Conservation (phyloP, 352 stramenopile species). For the Discostella stelligera region DNA sequence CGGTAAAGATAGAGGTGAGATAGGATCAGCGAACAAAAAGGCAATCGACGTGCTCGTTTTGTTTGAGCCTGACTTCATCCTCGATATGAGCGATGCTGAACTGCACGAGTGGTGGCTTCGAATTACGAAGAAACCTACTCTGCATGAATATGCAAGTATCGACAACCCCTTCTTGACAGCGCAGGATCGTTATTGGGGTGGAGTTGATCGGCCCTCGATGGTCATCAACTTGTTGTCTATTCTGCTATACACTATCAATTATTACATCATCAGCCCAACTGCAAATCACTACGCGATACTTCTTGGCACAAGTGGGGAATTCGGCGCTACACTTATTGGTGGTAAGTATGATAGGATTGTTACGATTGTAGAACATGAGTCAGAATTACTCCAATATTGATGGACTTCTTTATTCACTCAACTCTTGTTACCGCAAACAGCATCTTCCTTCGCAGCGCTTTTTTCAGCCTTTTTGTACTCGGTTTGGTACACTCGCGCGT, state of each 20-base stretch:
- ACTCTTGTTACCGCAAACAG: slow-evolving; percentile 27
- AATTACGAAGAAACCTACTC: slow-evolving; percentile 16
- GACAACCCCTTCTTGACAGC: slow-evolving; percentile 8
- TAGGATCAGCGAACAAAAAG: slow-evolving; percentile 49
- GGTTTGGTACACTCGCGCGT: slow-evolving; percentile 75
- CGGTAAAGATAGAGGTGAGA: slow-evolving; percentile 51
- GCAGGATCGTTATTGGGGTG: slow-evolving; percentile 51
- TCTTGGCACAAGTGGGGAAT: slow-evolving; percentile 86
- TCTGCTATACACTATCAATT: slow-evolving; percentile 96
- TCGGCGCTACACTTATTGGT: slow-evolving; percentile 90
- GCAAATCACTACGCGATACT: slow-evolving; percentile 84
- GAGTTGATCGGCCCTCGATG: slow-evolving; percentile 79
- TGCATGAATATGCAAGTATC: background rate
- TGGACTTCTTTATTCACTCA: background rate
- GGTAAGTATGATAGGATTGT: background rate
- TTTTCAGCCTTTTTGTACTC: slow-evolving; percentile 91
- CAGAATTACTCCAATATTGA: background rate
- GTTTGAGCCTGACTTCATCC: slow-evolving; percentile 51
- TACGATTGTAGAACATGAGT: background rate
- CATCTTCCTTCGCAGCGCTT: slow-evolving; percentile 91
- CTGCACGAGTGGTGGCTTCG: slow-evolving; percentile 38
- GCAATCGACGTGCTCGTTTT: slow-evolving; percentile 48
- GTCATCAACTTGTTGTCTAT: slow-evolving; percentile 93
- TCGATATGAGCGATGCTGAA: slow-evolving; percentile 42
- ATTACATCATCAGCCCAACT: slow-evolving; percentile 87